phyloP scores from a whole-genome alignment of 2,329 filamentous ascomycete genomes.

The Venturia aucupariae region DNA sequence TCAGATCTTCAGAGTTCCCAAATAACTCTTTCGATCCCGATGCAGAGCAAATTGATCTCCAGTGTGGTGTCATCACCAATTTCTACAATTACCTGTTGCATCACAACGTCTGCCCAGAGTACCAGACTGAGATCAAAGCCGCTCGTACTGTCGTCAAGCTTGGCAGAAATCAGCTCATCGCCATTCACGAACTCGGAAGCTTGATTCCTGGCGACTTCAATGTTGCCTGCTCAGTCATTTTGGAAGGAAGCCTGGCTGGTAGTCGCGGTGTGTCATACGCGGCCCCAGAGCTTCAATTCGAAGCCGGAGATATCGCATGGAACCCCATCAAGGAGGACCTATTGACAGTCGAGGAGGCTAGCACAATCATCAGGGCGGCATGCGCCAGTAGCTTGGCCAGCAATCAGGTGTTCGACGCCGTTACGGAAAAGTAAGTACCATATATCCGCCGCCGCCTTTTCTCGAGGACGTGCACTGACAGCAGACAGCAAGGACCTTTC shows the following conservation, averaged over 20 bases:
- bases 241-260: conserved; percentile 41
- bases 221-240: conserved; percentile 59
- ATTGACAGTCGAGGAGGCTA: conserved; percentile 26
- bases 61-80: conserved; percentile 63
- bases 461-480: background rate
- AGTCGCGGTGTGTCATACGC: background rate
- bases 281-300: background rate
- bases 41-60: conserved; percentile 44
- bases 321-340: background rate
- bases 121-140: conserved; percentile 53
- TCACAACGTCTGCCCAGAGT: conserved; percentile 81
- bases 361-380: conserved; percentile 40
- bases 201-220: conserved; percentile 73
- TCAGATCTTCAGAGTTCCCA: conserved; percentile 41
- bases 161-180: conserved; percentile 48
- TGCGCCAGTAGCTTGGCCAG: conserved; percentile 38
- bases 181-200: conserved; percentile 42
- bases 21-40: conserved; percentile 43
- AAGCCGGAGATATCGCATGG: background rate
- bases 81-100: conserved; percentile 82
- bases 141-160: conserved; percentile 58
- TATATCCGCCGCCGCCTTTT: background rate
- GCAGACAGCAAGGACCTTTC: background rate
- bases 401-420: conserved; percentile 31
- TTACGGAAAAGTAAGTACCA: conserved; percentile 16